These are phyloP conservation scores for Lachnellula occidentalis DNA, from an alignment of 2,329 filamentous ascomycete species.

Conservation along the genomic window DNA sequence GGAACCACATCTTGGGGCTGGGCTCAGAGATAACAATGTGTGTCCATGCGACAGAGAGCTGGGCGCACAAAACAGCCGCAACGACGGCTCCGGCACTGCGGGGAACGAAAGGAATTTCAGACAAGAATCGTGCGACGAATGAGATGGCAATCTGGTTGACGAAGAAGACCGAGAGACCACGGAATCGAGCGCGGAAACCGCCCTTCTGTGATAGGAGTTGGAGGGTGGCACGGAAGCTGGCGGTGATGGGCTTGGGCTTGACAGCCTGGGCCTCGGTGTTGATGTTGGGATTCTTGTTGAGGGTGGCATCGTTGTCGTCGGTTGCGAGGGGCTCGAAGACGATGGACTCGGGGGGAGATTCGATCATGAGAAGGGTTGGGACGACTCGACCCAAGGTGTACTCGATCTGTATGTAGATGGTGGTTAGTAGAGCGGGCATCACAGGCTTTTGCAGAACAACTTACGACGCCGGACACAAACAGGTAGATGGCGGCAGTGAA, in stretches of 20 bases:
- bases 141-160: constrained; percentile 39
- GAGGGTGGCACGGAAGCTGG: constrained; percentile 52
- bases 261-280: constrained; percentile 40
- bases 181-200: constrained; percentile 63
- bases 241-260: constrained; percentile 54
- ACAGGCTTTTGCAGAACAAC: background rate
- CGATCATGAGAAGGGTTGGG: constrained; percentile 58
- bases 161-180: constrained; percentile 53
- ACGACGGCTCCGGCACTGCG: constrained; percentile 48
- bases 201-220: constrained; percentile 56
- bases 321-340: constrained; percentile 39
- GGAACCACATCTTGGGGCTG: constrained; percentile 56
- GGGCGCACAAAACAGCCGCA: constrained; percentile 56
- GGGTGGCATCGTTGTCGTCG: constrained; percentile 30
- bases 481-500: background rate
- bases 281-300: constrained; percentile 17
- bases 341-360: constrained; percentile 47
- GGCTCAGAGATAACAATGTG: constrained; percentile 76
- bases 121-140: constrained; percentile 32
- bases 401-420: constrained; percentile 32
- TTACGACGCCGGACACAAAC: background rate
- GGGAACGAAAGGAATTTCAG: constrained; percentile 37
- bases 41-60: constrained; percentile 73
- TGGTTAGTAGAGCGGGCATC: background rate
- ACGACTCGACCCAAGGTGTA: constrained; percentile 59